phyloP scores from a whole-genome alignment of 495 filamentous ascomycete species.

The Hypoxylon cercidicola region DNA sequence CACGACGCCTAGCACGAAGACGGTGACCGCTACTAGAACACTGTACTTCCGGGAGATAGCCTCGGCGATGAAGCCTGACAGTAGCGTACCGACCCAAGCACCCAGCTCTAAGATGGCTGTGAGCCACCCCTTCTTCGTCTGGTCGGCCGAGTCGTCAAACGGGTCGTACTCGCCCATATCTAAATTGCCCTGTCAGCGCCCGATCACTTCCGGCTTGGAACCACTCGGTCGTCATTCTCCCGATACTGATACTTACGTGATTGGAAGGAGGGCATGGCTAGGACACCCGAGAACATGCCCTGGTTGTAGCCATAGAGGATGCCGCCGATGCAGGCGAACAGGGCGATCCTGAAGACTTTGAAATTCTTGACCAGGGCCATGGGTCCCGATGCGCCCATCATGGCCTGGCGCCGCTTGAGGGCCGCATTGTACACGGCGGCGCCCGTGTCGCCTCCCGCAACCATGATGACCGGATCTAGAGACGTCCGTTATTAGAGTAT shows the following conservation, averaged over 20 bases:
- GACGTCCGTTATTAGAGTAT: background rate
- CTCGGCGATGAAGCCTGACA: slow-evolving; percentile 81
- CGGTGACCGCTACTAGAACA: slow-evolving; percentile 73
- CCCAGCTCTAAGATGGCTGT: slow-evolving; percentile 84
- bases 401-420: slow-evolving; percentile 68
- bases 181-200: slow-evolving; percentile 48
- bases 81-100: slow-evolving; percentile 81
- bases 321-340: slow-evolving; percentile 83
- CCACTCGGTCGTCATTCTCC: background rate
- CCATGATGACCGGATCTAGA: slow-evolving; percentile 40
- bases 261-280: slow-evolving; percentile 69
- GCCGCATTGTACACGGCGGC: slow-evolving; percentile 69
- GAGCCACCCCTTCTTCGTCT: slow-evolving; percentile 78
- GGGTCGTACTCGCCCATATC: slow-evolving; percentile 73
- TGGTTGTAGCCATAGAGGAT: slow-evolving; percentile 76
- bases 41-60: slow-evolving; percentile 77
- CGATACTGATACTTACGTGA: slow-evolving; percentile 53
- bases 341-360: slow-evolving; percentile 75
- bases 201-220: slow-evolving; percentile 18
- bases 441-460: slow-evolving; percentile 48
- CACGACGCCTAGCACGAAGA: slow-evolving; percentile 82
- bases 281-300: slow-evolving; percentile 79
- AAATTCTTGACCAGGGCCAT: slow-evolving; percentile 73
- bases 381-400: slow-evolving; percentile 72
- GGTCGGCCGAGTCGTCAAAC: slow-evolving; percentile 57